These are phyloP conservation scores for Microsporum ferrugineum DNA, from an alignment of 2,329 filamentous ascomycete species.

Conservation along the genomic window DNA sequence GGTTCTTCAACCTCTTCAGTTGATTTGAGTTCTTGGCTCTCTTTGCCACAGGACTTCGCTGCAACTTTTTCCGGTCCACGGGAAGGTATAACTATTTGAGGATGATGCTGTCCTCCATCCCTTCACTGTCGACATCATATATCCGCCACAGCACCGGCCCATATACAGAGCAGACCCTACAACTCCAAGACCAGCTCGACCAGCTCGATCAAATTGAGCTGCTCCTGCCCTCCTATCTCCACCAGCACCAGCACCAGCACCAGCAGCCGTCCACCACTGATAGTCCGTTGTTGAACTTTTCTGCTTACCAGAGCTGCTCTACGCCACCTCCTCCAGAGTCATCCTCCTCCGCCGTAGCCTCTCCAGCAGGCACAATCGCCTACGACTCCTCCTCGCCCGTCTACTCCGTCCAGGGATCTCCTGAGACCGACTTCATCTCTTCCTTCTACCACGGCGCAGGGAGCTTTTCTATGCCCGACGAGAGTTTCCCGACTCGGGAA, in stretches of 20 bases:
- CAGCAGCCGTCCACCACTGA: not conserved
- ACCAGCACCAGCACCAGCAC: not conserved
- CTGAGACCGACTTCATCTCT: conserved; percentile 10
- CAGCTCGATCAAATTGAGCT: not conserved
- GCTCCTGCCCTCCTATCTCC: not conserved
- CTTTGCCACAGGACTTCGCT: conserved; percentile 4
- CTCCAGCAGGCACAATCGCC: conserved; percentile 10
- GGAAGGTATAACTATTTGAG: not conserved
- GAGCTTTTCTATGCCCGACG: conserved; percentile 13
- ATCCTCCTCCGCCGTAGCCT: conserved; percentile 6
- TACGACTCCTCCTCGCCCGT: conserved; percentile 10
- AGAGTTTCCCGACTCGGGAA: conserved; percentile 14
- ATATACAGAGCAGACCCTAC: not conserved
- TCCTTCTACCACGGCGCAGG: conserved; percentile 10
- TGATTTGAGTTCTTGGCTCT: not conserved
- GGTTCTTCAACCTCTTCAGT: not conserved
- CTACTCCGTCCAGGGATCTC: conserved; percentile 14
- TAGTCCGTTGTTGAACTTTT: not conserved
- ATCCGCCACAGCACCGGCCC: conserved; percentile 5
- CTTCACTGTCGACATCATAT: not conserved
- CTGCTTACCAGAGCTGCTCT: conserved; percentile 5
- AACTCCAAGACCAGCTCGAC: not conserved
- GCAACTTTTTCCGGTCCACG: not conserved
- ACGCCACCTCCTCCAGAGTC: conserved; percentile 6
- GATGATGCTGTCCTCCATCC: conserved; percentile 2